Evolutionary conservation across 176 grass and related monocot species (phyloP).

Genomic region (Hordeum marinum): DNA sequence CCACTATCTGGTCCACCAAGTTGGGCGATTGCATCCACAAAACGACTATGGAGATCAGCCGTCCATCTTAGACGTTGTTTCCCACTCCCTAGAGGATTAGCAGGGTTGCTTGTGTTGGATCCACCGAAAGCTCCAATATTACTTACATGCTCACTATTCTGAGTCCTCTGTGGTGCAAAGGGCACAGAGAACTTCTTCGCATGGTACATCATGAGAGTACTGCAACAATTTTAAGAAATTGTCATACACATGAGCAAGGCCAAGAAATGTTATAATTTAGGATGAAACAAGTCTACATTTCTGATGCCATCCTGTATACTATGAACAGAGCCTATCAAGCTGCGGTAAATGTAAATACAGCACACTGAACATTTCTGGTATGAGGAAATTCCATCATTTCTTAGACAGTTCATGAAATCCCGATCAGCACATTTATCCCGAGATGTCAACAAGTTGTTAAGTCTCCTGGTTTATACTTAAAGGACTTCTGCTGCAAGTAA

Average conservation of each 20-base stretch:
- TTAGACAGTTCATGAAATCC: background rate
- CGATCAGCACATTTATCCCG: background rate
- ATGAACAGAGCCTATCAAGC: background rate
- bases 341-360: background rate
- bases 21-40: constrained; percentile 94
- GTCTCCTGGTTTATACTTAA: background rate
- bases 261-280: background rate
- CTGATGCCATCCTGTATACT: background rate
- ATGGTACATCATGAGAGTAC: constrained; percentile 69
- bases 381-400: background rate
- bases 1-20: constrained; percentile 98
- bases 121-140: constrained; percentile 55
- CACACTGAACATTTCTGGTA: background rate
- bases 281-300: background rate
- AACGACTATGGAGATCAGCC: constrained; percentile 91
- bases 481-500: background rate
- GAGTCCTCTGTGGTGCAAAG: constrained; percentile 62
- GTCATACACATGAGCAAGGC: background rate
- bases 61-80: constrained; percentile 93
- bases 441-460: background rate
- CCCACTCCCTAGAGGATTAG: constrained; percentile 56
- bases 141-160: constrained; percentile 55
- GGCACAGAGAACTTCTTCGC: constrained; percentile 67
- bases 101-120: constrained; percentile 51
- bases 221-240: constrained; percentile 41